Evolutionary conservation across 306 rosid species (phyloP), one percentile per base, ranked within the genome.

Genomic region (Dryas drummondii): DNA sequence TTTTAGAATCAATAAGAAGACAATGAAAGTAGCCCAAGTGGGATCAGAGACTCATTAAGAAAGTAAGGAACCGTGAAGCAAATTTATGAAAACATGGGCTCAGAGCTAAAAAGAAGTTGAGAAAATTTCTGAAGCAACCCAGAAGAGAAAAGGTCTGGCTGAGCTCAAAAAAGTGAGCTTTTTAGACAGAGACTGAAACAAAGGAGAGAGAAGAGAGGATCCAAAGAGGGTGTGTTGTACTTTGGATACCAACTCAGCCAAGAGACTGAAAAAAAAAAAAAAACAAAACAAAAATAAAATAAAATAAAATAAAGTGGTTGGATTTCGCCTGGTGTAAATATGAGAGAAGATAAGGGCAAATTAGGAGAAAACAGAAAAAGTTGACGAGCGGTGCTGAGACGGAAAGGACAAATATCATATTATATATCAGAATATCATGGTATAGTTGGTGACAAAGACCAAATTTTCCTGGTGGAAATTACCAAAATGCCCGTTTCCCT

Each of bases 211-310:
- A 67, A 60, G 68, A 64, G 56, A 70, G 83, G 68, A 82, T 84
- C 88, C 88, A 77, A 87, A 67, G 87, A 72, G 37, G 2, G 54
- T 70, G 71, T 44, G 54, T 64, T 27, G 56, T 61, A 22, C 86
- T 74, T 80, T 13, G 87, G 84, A 82, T 82, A 46, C 88, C 88
- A 72, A 75, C 77, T 67, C 77, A 84, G 54, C 68, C 64, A 55
- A 32, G 57, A 54, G 61, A 66, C 56, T 26, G 50, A 16, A 62
- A 22, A 22, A 22, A 0, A 19, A 19, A 19, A 0, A 61, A 47
- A 16, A 3, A 46, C 32, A 27, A 26, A 41, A 41, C 41, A 11
- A 53, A 62, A 22, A 61, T 16, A 37, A 60, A 72, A 40, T 32
- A 47, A 16, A 3, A 46, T 44, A 27, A 26, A 41, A 41, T 48